Evolutionary conservation across 768 basidiomycete genomes (phyloP), one percentile per base, ranked within the genome.

Genomic region (Amanita thiersii): DNA sequence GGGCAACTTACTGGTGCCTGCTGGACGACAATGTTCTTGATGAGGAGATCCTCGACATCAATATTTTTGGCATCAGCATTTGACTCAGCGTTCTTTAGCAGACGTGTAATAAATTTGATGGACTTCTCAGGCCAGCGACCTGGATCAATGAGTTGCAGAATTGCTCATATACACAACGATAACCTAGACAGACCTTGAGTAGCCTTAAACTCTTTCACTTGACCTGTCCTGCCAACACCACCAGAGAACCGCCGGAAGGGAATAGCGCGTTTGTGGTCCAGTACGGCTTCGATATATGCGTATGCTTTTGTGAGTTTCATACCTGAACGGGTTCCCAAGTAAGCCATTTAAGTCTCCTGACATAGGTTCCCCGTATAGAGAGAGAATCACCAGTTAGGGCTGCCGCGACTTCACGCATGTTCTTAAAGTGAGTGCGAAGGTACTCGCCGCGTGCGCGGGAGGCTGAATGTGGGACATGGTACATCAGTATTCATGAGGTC

Each of bases 61-160:
- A 99, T 71, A 66, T 81, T 89, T 75, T 99, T 99, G 55, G 89
- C 89, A 56, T 98, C 93, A 49, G 96, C 96, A 64, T 99, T 99
- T 52, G 96, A 84, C 66, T 98, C 94, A 31, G 96, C 96, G 65
- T 99, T 99, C 79, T 98, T 98, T 60, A 99, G 66, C 40, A 99
- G 79, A 52, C 88, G 81, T 48, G 83, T 74, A 61, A 99, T 84
- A 76, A 92, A 94, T 64, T 86, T 85, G 66, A 96, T 81, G 38
- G 91, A 97, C 72, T 99, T 98, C 73, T 90, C 93, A 61, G 96
- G 96, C 96, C 96, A 98, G 61, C 96, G 94, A 81, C 96, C 94
- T 97, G 52, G 6, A 30, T 9, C 12, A n/a, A 32, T 9, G 41
- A 17, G 40, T 43, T 46, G 26, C 40, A 18, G 45, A 29, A 11